A percentile compares a stretch with the other conserved stretches of the same genome.
These are phyloP conservation scores for Breynia disticha DNA, from an alignment of 441 rosid genomes.

Conservation along the genomic window DNA sequence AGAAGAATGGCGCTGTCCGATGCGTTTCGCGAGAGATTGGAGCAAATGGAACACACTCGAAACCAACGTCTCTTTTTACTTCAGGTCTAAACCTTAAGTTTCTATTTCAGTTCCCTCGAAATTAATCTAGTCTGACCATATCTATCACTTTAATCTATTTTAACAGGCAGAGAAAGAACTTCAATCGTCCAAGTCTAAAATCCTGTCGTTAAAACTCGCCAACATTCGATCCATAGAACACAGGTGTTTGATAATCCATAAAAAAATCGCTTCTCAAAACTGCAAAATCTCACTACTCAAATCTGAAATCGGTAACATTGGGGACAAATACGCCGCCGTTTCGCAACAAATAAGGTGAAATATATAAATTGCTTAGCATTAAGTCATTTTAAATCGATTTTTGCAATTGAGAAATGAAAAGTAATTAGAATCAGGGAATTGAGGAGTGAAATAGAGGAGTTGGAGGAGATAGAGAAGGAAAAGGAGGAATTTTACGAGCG, in stretches of 20 bases:
- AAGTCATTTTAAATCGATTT: not conserved
- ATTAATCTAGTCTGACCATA: too few relatives aligned
- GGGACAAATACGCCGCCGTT: conserved; percentile 26
- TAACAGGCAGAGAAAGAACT: conserved; percentile 62
- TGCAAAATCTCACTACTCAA: conserved; percentile 42
- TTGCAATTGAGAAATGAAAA: not conserved
- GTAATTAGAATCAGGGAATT: conserved; percentile 26
- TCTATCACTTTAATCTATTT: too few relatives aligned
- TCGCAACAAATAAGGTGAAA: conserved; percentile 34
- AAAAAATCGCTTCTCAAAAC: conserved; percentile 38
- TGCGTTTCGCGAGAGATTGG: conserved; percentile 62
- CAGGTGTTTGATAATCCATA: conserved; percentile 45
- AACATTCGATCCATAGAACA: conserved; percentile 34
- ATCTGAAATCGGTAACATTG: conserved; percentile 34
- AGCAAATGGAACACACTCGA: conserved; percentile 53
- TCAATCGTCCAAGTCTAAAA: conserved; percentile 37
- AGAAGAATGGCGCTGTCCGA: conserved; percentile 49
- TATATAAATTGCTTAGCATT: not conserved
- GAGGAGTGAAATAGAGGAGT: conserved; percentile 47
- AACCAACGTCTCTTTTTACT: conserved; percentile 50
- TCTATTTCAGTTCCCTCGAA: conserved; percentile 14
- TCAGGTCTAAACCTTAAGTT: conserved; percentile 28
- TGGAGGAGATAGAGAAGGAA: conserved; percentile 40
- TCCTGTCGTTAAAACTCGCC: conserved; percentile 34
- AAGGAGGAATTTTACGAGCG: conserved; percentile 35